Conservation (phyloP, 2,329 filamentous ascomycete species). For the Talaromyces sp. region DNA sequence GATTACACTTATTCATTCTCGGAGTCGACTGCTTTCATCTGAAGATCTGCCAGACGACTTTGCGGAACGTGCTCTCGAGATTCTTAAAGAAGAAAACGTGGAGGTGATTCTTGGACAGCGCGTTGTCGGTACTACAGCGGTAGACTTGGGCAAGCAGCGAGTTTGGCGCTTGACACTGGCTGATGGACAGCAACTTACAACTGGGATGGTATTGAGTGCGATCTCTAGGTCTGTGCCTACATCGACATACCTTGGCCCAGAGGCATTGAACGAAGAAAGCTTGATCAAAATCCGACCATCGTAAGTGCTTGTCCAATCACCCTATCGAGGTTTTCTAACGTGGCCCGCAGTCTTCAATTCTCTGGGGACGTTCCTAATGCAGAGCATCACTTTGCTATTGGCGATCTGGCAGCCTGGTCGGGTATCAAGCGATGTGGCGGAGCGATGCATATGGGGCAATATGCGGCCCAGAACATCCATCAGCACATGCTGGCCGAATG, state of each 20-base stretch:
- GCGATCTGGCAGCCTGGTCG: conserved; percentile 71
- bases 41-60: conserved; percentile 72
- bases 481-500: conserved; percentile 58
- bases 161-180: conserved; percentile 57
- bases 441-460: conserved; percentile 73
- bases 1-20: conserved; percentile 76
- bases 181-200: conserved; percentile 61
- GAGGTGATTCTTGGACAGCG: conserved; percentile 31
- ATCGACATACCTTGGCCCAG: conserved; percentile 63
- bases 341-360: conserved; percentile 57
- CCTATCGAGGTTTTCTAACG: neutral
- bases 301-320: conserved; percentile 20
- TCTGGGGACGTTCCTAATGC: conserved; percentile 58
- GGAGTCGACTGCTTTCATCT: conserved; percentile 69
- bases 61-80: conserved; percentile 59
- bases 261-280: conserved; percentile 64
- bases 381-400: conserved; percentile 66
- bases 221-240: conserved; percentile 66
- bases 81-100: conserved; percentile 66
- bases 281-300: conserved; percentile 65
- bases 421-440: conserved; percentile 79
- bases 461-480: conserved; percentile 68
- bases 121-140: conserved; percentile 27
- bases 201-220: conserved; percentile 70
- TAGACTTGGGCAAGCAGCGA: conserved; percentile 18